A percentile compares a stretch with the other conserved stretches of the same genome.
These are phyloP conservation scores for Naganishia vishniacii DNA, from an alignment of 768 basidiomycete species.

Conservation along the genomic window DNA sequence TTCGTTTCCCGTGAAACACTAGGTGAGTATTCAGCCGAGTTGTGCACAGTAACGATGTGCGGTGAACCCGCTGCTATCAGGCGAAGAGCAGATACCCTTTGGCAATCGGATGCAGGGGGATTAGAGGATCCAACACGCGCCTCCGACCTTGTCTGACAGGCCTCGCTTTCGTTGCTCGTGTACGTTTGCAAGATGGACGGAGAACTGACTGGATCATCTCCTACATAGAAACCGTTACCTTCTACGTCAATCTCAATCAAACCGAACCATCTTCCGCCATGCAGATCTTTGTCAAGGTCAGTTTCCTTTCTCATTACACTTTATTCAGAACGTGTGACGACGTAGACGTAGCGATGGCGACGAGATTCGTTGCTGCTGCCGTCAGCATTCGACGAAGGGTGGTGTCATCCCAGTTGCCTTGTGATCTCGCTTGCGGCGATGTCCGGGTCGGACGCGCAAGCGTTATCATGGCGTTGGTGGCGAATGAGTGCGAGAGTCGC, in stretches of 20 bases:
- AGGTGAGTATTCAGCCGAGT: too few species aligned
- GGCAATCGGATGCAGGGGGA: too few species aligned
- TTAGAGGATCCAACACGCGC: too few species aligned
- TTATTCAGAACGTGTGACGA: neutral
- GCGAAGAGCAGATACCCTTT: too few species aligned
- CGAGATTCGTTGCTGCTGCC: too few species aligned
- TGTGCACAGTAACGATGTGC: too few species aligned
- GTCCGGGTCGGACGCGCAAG: constrained; percentile 3
- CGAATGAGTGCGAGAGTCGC: constrained; percentile 88
- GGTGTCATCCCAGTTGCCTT: constrained; percentile 6
- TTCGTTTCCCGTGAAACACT: too few species aligned
- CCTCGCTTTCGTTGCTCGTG: too few species aligned
- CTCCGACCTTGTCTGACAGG: too few species aligned
- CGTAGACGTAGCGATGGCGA: neutral
- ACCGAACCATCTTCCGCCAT: constrained; percentile 24
- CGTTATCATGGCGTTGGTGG: constrained; percentile 13
- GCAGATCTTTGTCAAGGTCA: constrained; percentile 44
- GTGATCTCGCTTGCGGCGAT: constrained; percentile 17
- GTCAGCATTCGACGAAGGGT: too few species aligned
- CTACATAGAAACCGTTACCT: neutral
- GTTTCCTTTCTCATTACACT: constrained; percentile 26
- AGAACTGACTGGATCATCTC: neutral
- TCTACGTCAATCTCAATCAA: neutral
- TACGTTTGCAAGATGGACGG: too few species aligned
- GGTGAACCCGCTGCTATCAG: too few species aligned